Evolutionary conservation across 2,329 filamentous ascomycete genomes (phyloP).

Genomic region (Pseudopyricularia cyperi): DNA sequence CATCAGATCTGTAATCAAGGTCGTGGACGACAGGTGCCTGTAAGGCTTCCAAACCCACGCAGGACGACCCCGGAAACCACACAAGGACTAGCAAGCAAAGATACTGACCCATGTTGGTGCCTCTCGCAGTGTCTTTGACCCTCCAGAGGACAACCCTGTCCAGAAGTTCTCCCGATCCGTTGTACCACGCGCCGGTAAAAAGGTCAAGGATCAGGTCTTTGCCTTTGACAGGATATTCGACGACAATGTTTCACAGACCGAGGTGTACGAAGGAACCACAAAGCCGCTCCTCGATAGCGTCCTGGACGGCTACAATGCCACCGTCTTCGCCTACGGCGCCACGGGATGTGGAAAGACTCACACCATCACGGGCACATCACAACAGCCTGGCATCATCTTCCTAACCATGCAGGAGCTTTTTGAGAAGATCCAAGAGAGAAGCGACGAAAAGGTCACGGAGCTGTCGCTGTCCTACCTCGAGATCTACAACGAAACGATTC

Average conservation of each 20-base stretch:
- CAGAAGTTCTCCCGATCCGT: slow-evolving; percentile 77
- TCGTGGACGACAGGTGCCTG: slow-evolving; percentile 92
- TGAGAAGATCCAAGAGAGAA: slow-evolving; percentile 81
- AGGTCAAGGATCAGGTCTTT: slow-evolving; percentile 95
- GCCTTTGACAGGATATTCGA: slow-evolving; percentile 96
- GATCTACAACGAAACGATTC: slow-evolving; percentile 98
- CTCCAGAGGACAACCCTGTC: slow-evolving; percentile 86
- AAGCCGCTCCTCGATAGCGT: slow-evolving; percentile 85
- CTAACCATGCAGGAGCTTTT: slow-evolving; percentile 98
- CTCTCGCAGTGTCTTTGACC: slow-evolving; percentile 72
- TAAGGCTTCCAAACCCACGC: slow-evolving; percentile 37
- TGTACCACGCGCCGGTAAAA: slow-evolving; percentile 66
- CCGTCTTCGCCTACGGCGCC: slow-evolving; percentile 94
- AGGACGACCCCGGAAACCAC: too few relatives aligned
- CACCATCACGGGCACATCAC: slow-evolving; percentile 84
- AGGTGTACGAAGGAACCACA: slow-evolving; percentile 92
- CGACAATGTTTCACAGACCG: slow-evolving; percentile 80
- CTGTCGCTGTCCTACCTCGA: slow-evolving; percentile 90
- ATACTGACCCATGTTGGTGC: background rate
- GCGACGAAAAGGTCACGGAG: slow-evolving; percentile 78
- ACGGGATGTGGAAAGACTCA: slow-evolving; percentile 98
- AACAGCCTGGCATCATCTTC: slow-evolving; percentile 96
- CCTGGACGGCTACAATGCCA: slow-evolving; percentile 95
- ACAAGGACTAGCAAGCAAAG: background rate
- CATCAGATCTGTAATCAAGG: slow-evolving; percentile 84